Conservation (phyloP, 2,329 filamentous ascomycete species). For the Colletotrichum eremochloae region DNA sequence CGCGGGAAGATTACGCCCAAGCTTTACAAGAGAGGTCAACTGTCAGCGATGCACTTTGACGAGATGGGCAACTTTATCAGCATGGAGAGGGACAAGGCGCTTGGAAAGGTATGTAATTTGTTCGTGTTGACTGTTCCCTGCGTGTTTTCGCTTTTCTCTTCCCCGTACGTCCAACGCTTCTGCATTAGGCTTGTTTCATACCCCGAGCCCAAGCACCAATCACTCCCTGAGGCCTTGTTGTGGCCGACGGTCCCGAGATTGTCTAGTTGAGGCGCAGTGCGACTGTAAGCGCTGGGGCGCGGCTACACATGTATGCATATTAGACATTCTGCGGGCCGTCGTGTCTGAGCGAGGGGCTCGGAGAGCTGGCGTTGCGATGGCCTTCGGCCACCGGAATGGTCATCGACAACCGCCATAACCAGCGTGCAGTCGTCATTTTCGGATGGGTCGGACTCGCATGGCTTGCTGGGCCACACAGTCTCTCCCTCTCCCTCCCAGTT, state of each 20-base stretch:
- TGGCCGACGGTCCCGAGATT: conserved; percentile 35
- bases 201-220: conserved; percentile 12
- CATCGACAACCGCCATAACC: not conserved
- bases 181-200: conserved; percentile 31
- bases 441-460: conserved; percentile 38
- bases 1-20: conserved; percentile 93
- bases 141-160: conserved; percentile 19
- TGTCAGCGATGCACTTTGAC: conserved; percentile 85
- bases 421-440: conserved; percentile 11
- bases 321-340: conserved; percentile 24
- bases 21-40: conserved; percentile 84
- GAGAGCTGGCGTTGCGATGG: conserved; percentile 16
- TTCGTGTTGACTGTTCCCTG: conserved; percentile 43
- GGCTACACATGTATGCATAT: conserved; percentile 41
- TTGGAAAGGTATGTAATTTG: conserved; percentile 75
- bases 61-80: conserved; percentile 86
- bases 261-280: conserved; percentile 35
- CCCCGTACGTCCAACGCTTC: conserved; percentile 25
- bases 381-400: conserved; percentile 6
- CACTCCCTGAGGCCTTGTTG: conserved; percentile 27
- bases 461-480: conserved; percentile 9
- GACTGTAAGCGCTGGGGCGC: conserved; percentile 51
- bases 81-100: conserved; percentile 87
- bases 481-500: not conserved
- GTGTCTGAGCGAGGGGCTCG: conserved; percentile 19